Percentiles rank a stretch among this genome's conserved stretches.
phyloP scores from a whole-genome alignment of 2,329 filamentous ascomycete genomes.

The Epichloe typhina region DNA sequence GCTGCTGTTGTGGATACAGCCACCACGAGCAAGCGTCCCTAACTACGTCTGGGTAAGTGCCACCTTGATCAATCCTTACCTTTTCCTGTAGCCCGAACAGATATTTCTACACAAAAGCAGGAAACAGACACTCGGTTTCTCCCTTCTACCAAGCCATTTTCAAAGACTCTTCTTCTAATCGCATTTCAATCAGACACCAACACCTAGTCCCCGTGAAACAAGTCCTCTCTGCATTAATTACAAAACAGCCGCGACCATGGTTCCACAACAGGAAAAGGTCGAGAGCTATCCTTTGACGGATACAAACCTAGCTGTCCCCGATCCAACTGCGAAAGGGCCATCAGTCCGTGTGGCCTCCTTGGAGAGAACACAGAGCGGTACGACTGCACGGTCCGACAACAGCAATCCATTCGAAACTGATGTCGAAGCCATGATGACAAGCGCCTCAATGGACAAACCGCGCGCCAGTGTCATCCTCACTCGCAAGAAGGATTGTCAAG shows the following conservation, averaged over 20 bases:
- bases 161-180: neutral
- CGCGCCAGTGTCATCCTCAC: slow-evolving; percentile 14
- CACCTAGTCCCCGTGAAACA: neutral
- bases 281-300: slow-evolving; percentile 9
- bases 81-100: neutral
- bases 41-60: neutral
- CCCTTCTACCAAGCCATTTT: neutral
- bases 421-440: slow-evolving; percentile 38
- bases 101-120: neutral
- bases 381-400: slow-evolving; percentile 30
- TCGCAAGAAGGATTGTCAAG: slow-evolving; percentile 35
- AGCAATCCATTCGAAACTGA: slow-evolving; percentile 44
- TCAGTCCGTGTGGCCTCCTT: neutral
- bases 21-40: neutral
- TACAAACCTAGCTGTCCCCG: slow-evolving; percentile 13
- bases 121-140: neutral
- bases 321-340: slow-evolving; percentile 9
- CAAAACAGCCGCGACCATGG: slow-evolving; percentile 5
- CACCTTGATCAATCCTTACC: neutral
- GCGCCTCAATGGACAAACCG: slow-evolving; percentile 21
- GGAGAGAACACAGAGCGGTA: slow-evolving; percentile 19
- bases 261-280: slow-evolving; percentile 15
- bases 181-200: neutral
- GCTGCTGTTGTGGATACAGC: neutral
- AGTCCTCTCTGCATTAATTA: neutral